These are phyloP conservation scores for Ceratopteris richardii DNA, from an alignment of 75 land plant species.

Conservation along the genomic window DNA sequence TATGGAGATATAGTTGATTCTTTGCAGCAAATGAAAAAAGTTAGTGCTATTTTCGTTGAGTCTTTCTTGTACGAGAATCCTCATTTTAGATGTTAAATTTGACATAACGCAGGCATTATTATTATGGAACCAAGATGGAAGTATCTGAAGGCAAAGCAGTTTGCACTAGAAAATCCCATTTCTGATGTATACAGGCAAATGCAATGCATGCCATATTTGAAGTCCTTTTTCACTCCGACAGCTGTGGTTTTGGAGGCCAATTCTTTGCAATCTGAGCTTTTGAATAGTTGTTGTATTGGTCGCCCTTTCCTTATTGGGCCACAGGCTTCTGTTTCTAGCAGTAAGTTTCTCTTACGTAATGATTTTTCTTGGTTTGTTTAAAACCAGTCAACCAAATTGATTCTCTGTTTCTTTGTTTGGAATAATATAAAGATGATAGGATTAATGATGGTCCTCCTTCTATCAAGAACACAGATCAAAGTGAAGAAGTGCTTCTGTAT, in stretches of 20 bases:
- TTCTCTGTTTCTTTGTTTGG: neutral
- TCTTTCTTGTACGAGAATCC: too few relatives aligned
- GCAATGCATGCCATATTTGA: neutral
- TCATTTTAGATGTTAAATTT: too few relatives aligned
- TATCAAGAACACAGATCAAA: neutral
- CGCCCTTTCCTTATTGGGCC: constrained; percentile 4
- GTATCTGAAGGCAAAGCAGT: neutral
- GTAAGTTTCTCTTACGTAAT: neutral
- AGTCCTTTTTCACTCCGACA: constrained; percentile 7
- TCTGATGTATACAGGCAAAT: constrained; percentile 8
- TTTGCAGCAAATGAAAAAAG: too few relatives aligned
- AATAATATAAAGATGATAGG: neutral
- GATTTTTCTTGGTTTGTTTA: neutral
- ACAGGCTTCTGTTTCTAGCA: neutral
- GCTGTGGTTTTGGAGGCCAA: constrained; percentile 15
- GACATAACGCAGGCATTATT: too few relatives aligned
- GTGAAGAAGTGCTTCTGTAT: constrained; percentile 6
- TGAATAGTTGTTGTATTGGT: constrained; percentile 30
- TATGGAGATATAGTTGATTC: too few relatives aligned
- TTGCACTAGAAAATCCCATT: constrained; percentile 5
- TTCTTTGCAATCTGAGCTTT: constrained; percentile 12
- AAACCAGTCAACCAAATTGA: neutral
- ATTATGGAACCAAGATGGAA: constrained; percentile 20
- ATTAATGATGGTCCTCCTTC: neutral
- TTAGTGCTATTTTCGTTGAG: too few relatives aligned